Evolutionary conservation across 1,284 basidiomycete species (phyloP), one percentile per base, ranked within the genome.

Genomic region (Pholiota adiposa): DNA sequence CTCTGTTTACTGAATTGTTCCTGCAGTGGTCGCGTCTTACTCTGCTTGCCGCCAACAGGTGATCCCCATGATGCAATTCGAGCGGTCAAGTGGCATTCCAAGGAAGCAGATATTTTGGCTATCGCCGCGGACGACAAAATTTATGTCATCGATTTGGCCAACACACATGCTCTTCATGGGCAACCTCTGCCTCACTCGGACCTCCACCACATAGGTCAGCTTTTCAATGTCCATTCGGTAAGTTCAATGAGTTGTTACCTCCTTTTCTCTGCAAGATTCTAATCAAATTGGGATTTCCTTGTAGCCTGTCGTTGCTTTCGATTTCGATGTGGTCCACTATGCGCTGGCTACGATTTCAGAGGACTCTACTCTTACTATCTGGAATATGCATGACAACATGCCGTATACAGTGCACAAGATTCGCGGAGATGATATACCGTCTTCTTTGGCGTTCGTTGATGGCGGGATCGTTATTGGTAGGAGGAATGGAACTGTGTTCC

Each of bases 51-150:
- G 27, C 86, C 88, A 27, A 76, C 87, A 33, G 73, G 69, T 16
- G 83, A 84, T 60, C 72, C 77, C 6, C 61, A 55, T 23, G 88
- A 90, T 59, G 83, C 83, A 34, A 79, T 93, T 29, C 88, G 87
- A 63, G 85, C 88, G 8, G 90, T 93, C 62, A 92, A 92, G 68
- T 93, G 92, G 92, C 88, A 93, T 67, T 87, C 90, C 16, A 87
- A 85, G 70, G 85, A 90, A 58, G 80, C 83, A 1, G 88, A 92
- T 67, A 85, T 84, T n/a, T 78, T 93, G 44, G 90, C 90, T 4
- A 86, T 93, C 29, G 89, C 90, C 31, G 91, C 90, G 0, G 86
- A 88, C 62, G 84, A 81, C 54, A 86, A 84, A 65, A 81, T 93
- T 64, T 90, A 86, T 73, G 73, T 92, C 33, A 80, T 93, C 70